Evolutionary conservation across 176 grass and related monocot species (phyloP).

Genomic region (Oryza nivara): DNA sequence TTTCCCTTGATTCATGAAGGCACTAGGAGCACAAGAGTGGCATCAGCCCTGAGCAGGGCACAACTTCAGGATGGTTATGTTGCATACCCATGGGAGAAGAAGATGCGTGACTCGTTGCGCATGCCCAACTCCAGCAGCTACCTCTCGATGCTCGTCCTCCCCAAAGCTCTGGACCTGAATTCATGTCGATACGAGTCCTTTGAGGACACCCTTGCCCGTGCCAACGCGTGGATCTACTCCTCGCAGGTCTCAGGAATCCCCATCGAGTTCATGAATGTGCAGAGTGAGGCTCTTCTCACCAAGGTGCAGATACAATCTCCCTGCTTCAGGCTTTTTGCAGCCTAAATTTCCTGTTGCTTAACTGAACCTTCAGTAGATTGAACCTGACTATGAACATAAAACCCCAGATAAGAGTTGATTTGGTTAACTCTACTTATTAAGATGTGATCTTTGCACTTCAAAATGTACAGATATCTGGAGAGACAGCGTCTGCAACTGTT

Average conservation of each 20-base stretch:
- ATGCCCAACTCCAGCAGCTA: slow-evolving; percentile 49
- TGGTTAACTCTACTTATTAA: not conserved
- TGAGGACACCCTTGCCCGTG: slow-evolving; percentile 64
- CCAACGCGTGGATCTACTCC: slow-evolving; percentile 69
- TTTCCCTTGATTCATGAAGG: slow-evolving; percentile 36
- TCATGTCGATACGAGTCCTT: slow-evolving; percentile 62
- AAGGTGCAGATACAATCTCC: slow-evolving; percentile 53
- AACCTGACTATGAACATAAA: not conserved
- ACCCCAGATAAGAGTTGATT: not conserved
- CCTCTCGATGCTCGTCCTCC: slow-evolving; percentile 74
- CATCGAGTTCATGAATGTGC: slow-evolving; percentile 63
- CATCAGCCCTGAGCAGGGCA: slow-evolving; percentile 67
- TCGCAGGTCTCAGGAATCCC: slow-evolving; percentile 59
- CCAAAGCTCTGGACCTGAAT: slow-evolving; percentile 55
- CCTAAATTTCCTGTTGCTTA: not conserved
- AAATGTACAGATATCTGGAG: slow-evolving; percentile 73
- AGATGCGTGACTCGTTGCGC: slow-evolving; percentile 50
- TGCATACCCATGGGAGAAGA: slow-evolving; percentile 71
- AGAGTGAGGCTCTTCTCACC: slow-evolving; percentile 79
- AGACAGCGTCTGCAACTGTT: slow-evolving; percentile 71
- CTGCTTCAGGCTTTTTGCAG: not conserved
- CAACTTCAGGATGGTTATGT: slow-evolving; percentile 79
- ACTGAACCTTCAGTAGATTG: not conserved
- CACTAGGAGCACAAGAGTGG: slow-evolving; percentile 65
- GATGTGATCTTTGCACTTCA: slow-evolving; percentile 5